Conservation (phyloP, 176 grass and related monocot genomes). For the Eremochloa ophiuroides region DNA sequence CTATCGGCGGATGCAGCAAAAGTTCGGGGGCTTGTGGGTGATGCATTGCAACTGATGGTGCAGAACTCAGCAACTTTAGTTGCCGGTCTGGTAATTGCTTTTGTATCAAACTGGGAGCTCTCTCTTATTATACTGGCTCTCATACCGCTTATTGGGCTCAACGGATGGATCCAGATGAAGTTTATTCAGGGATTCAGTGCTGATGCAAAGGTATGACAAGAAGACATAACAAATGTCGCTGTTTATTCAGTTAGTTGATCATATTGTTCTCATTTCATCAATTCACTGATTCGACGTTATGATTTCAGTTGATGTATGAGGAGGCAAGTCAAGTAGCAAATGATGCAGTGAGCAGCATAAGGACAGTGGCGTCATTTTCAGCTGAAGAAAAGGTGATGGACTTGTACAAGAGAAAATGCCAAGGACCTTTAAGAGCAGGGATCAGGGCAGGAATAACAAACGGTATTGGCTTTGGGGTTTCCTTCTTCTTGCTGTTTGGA, state of each 20-base stretch:
- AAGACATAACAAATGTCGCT: no score
- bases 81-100: conserved; percentile 59
- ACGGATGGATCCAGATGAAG: conserved; percentile 76
- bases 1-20: conserved; percentile 61
- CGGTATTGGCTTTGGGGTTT: conserved; percentile 61
- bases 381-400: conserved; percentile 74
- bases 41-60: conserved; percentile 54
- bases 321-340: conserved; percentile 86
- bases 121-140: conserved; percentile 67
- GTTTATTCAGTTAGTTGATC: background rate
- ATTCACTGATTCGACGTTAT: conserved; percentile 16
- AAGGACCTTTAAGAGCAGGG: conserved; percentile 58
- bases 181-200: conserved; percentile 78
- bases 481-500: conserved; percentile 48
- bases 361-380: conserved; percentile 83
- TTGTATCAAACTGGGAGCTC: conserved; percentile 65
- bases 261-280: no score
- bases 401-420: conserved; percentile 69
- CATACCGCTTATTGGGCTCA: conserved; percentile 66
- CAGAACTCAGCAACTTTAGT: conserved; percentile 64
- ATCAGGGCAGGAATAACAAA: conserved; percentile 66
- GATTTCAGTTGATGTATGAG: conserved; percentile 74
- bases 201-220: conserved; percentile 84
- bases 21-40: conserved; percentile 67
- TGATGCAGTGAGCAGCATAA: background rate